phyloP scores from a whole-genome alignment of 805 yeast genomes.

The Saccharomycopsis selenospora region DNA sequence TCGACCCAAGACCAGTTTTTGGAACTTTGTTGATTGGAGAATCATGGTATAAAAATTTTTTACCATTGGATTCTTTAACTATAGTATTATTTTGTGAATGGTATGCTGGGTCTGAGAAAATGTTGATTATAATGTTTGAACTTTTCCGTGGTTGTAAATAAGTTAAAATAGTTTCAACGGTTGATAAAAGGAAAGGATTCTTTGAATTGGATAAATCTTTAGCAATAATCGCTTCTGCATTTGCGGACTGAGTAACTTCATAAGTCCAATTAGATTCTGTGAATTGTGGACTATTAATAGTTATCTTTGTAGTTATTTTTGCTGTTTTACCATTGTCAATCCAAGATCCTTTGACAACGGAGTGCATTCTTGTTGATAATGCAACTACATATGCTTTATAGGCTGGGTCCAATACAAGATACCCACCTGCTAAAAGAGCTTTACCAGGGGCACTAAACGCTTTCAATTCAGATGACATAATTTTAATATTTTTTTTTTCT shows the following conservation, averaged over 20 bases:
- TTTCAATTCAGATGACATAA: constrained; percentile 23
- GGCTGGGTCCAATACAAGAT: constrained; percentile 73
- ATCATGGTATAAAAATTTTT: constrained; percentile 52
- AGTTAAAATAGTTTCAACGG: constrained; percentile 46
- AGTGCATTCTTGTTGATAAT: constrained; percentile 83
- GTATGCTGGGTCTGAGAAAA: constrained; percentile 82
- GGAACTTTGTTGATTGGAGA: constrained; percentile 62
- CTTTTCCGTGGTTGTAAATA: constrained; percentile 37
- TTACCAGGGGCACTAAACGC: constrained; percentile 94
- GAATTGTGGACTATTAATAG: constrained; percentile 73
- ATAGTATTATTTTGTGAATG: constrained; percentile 62
- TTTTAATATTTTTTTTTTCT: no score
- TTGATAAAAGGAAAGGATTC: constrained; percentile 50
- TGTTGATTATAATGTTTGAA: constrained; percentile 41
- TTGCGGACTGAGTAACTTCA: constrained; percentile 21
- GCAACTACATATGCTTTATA: constrained; percentile 81
- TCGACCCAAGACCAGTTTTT: constrained; percentile 93
- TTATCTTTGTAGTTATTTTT: constrained; percentile 28
- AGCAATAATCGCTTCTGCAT: constrained; percentile 26
- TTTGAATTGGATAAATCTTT: constrained; percentile 23
- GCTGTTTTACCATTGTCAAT: constrained; percentile 9
- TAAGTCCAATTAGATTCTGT: constrained; percentile 63
- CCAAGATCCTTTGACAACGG: constrained; percentile 35
- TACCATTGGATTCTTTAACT: constrained; percentile 29
- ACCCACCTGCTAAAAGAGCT: constrained; percentile 92